Conservation (phyloP, 2,329 filamentous ascomycete genomes). For the Metarhizium humberi region DNA sequence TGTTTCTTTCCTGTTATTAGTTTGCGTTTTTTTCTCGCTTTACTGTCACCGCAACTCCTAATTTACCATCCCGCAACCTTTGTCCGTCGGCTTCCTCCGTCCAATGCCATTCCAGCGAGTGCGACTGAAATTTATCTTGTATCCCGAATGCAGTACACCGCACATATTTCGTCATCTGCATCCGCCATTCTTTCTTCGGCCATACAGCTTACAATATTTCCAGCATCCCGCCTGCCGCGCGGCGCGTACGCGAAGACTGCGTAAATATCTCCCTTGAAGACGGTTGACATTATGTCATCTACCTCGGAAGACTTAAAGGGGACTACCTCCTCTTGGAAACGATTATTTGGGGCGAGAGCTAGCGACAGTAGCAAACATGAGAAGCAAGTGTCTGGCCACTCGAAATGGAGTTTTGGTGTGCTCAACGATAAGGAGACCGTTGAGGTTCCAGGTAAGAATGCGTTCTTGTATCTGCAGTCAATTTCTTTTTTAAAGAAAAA, state of each 20-base stretch:
- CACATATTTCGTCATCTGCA: no score
- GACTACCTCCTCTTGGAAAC: background rate
- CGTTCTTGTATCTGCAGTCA: background rate
- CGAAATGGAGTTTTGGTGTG: constrained; percentile 9
- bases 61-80: no score
- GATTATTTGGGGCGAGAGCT: background rate
- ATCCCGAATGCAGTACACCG: no score
- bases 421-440: constrained; percentile 7
- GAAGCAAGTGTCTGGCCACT: background rate
- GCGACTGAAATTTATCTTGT: no score
- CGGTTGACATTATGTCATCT: constrained; percentile 2
- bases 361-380: background rate
- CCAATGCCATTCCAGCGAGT: no score
- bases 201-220: background rate
- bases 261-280: background rate
- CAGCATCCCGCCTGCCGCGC: background rate
- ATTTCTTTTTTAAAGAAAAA: no score
- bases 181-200: background rate
- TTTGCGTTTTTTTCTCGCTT: no score
- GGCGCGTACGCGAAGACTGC: background rate
- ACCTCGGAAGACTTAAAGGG: constrained; percentile 1
- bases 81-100: no score
- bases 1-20: no score
- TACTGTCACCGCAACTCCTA: no score
- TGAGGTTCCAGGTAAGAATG: constrained; percentile 7